phyloP scores from a whole-genome alignment of 2,329 filamentous ascomycete genomes.

The Sordariomycetes sp. region DNA sequence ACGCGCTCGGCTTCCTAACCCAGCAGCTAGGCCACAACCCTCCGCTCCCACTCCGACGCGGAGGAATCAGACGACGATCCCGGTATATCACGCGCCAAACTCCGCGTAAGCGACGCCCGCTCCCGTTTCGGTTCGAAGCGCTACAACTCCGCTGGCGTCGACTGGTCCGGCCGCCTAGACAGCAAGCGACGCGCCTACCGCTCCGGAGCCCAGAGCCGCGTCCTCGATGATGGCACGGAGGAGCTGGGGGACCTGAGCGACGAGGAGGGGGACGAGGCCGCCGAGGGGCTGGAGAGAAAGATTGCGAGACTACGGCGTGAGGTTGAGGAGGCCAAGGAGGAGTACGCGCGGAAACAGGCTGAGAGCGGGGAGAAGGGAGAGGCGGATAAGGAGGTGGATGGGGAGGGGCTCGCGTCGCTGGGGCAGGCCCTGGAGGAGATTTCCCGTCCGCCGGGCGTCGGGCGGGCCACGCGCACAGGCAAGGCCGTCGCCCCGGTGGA shows the following conservation, averaged over 20 bases:
- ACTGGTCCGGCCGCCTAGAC: slow-evolving; percentile 82
- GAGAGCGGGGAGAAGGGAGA: slow-evolving; percentile 27
- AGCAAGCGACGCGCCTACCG: slow-evolving; percentile 76
- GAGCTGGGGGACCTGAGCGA: slow-evolving; percentile 63
- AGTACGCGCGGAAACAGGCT: slow-evolving; percentile 41
- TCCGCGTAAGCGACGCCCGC: slow-evolving; percentile 70
- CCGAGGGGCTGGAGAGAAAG: slow-evolving; percentile 64
- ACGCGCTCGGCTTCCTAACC: not conserved
- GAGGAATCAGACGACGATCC: slow-evolving; percentile 51
- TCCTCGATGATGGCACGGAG: slow-evolving; percentile 48
- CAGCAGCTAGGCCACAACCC: slow-evolving; percentile 33
- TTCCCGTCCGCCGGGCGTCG: slow-evolving; percentile 16
- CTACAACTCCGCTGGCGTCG: slow-evolving; percentile 67
- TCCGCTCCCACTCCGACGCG: slow-evolving; percentile 45
- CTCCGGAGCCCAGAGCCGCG: slow-evolving; percentile 52
- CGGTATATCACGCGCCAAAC: slow-evolving; percentile 61
- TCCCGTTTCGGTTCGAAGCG: slow-evolving; percentile 60
- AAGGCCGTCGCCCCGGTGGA: not conserved
- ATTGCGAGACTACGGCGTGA: slow-evolving; percentile 75
- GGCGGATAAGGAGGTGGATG: slow-evolving; percentile 17
- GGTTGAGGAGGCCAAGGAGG: slow-evolving; percentile 58
- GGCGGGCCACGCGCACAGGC: not conserved
- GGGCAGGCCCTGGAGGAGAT: slow-evolving; percentile 62
- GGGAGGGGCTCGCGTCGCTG: slow-evolving; percentile 47
- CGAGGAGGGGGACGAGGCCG: slow-evolving; percentile 31